Evolutionary conservation across 352 stramenopile genomes (phyloP), one percentile per base, ranked within the genome.

Genomic region (Globisporangium viniferum): DNA sequence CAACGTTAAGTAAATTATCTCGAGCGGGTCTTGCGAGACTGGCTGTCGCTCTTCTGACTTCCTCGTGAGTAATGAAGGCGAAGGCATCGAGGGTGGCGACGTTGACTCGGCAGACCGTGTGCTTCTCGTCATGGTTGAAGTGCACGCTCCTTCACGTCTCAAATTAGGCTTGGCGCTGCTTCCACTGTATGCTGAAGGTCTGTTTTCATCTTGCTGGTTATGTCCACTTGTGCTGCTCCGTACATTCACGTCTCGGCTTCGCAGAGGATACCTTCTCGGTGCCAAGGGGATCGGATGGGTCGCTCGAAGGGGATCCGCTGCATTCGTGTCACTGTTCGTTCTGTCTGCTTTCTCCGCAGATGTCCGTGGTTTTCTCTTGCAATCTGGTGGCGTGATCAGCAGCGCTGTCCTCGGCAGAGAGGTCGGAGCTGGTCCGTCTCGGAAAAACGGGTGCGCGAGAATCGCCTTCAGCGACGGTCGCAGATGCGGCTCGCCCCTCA

Each of bases 381-480:
- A 88, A 24, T 81, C 64, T 36, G 84, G 86, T 6, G 88, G 88
- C 2, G 88, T 94, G 66, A 91, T 78, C 1, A 94, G 59, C 55
- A 96, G 66, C 10, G 88, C 85, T 3, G 83, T 86, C 41, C 72
- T 76, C 5, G 89, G 82, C 18, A 97, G 54, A 6, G 76, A 74
- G n/a, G 67, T 69, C 15, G 86, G 80, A 14, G 88, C 76, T 8
- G 82, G 77, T 27, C 90, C 77, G 44, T 91, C 80, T 10, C 70
- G 61, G 15, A 97, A 79, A 62, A 96, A 97, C 29, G 87, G 76
- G 56, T 96, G 89, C 33, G 79, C 77, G 3, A 93, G 74, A 68
- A 97, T 94, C 15, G 82, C 79, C n/a, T 82, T 71, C 2, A 96
- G 66, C 18, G 89, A 92, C 53, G 88, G 89, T 54, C 88, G 77